These are phyloP conservation scores for Candida mesenterica DNA, from an alignment of 1,139 yeast species.

Conservation along the genomic window DNA sequence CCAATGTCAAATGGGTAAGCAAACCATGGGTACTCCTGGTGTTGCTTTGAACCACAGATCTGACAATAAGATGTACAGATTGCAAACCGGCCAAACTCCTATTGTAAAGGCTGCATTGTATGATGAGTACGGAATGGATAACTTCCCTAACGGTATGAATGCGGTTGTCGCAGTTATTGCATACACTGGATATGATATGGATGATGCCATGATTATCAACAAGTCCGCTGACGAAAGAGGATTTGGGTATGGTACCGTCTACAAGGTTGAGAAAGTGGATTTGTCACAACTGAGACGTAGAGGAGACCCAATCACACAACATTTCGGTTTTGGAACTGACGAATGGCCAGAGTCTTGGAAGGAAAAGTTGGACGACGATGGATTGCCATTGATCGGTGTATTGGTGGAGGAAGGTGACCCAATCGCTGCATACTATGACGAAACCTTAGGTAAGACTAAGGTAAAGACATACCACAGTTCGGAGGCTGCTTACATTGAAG, in stretches of 20 bases:
- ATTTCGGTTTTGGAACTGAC: constrained; percentile 91
- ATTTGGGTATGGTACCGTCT: constrained; percentile 94
- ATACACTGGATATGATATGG: constrained; percentile 98
- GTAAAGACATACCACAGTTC: constrained; percentile 90
- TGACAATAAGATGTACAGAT: constrained; percentile 88
- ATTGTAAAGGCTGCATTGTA: constrained; percentile 91
- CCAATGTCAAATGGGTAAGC: constrained; percentile 99
- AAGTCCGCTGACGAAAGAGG: constrained; percentile 98
- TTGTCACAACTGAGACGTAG: constrained; percentile 74
- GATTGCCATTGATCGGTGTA: constrained; percentile 87
- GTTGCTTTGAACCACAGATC: constrained; percentile 90
- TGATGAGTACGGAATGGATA: constrained; percentile 97
- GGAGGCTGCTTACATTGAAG: constrained; percentile 94
- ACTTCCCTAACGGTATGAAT: constrained; percentile 97
- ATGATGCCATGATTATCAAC: constrained; percentile 98
- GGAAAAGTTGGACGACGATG: constrained; percentile 85
- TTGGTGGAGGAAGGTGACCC: constrained; percentile 96
- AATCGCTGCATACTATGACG: constrained; percentile 88
- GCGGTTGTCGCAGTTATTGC: constrained; percentile 99
- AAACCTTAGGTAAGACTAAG: constrained; percentile 85
- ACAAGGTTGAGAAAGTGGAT: constrained; percentile 91
- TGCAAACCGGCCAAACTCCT: constrained; percentile 97
- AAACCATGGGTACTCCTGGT: constrained; percentile 99
- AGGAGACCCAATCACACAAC: constrained; percentile 94
- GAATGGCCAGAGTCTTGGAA: constrained; percentile 92